Evolutionary conservation across 2,329 filamentous ascomycete genomes (phyloP).

Genomic region (Neofusicoccum parvum): DNA sequence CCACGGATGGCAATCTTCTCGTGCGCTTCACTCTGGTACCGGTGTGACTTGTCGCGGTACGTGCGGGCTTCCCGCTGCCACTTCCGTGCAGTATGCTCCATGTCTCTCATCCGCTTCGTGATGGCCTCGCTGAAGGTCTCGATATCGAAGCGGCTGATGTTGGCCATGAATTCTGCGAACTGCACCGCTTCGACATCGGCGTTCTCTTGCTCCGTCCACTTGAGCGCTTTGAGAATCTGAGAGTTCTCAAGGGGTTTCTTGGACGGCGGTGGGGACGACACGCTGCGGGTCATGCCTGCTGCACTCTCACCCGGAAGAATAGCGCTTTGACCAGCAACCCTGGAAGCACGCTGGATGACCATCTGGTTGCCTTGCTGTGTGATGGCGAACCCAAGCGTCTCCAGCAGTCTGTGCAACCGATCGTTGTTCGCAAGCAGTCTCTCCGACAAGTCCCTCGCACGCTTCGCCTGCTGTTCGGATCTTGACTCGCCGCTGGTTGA

Average conservation of each 20-base stretch:
- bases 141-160: constrained; percentile 76
- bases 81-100: constrained; percentile 90
- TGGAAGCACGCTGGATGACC: constrained; percentile 71
- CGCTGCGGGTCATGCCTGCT: constrained; percentile 42
- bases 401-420: constrained; percentile 77
- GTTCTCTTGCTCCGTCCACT: constrained; percentile 77
- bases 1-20: constrained; percentile 95
- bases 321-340: constrained; percentile 51
- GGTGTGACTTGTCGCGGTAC: constrained; percentile 85
- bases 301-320: constrained; percentile 41
- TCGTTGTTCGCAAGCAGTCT: constrained; percentile 82
- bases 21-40: constrained; percentile 79
- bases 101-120: constrained; percentile 86
- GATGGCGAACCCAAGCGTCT: constrained; percentile 83
- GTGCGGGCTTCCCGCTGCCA: constrained; percentile 85
- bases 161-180: constrained; percentile 74
- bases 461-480: constrained; percentile 61
- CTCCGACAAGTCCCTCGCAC: constrained; percentile 81
- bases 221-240: constrained; percentile 71
- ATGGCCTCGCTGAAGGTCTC: constrained; percentile 84
- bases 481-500: constrained; percentile 22
- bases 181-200: constrained; percentile 68
- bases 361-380: constrained; percentile 72
- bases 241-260: constrained; percentile 61
- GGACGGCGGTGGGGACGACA: constrained; percentile 52